Evolutionary conservation across 805 yeast species (phyloP).

Genomic region (Schizosaccharomyces japonicus): DNA sequence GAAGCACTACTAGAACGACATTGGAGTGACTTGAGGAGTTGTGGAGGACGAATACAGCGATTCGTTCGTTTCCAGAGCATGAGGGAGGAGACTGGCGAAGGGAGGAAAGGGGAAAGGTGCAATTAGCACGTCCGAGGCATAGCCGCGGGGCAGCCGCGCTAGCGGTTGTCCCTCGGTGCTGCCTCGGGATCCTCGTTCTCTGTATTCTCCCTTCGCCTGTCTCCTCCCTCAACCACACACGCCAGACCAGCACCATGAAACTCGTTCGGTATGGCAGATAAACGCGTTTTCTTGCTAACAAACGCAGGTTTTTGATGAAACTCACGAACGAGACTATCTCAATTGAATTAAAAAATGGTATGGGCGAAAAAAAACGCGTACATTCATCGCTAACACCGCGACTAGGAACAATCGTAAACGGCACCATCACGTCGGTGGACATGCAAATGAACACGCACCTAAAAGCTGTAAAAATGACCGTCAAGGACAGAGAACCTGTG

Average conservation of each 20-base stretch:
- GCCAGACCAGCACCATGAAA: slow-evolving; percentile 1
- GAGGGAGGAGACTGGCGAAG: too few relatives aligned
- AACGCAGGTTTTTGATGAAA: slow-evolving; percentile 45
- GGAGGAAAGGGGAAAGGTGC: too few relatives aligned
- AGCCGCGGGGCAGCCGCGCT: too few relatives aligned
- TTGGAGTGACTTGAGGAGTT: too few relatives aligned
- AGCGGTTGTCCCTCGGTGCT: too few relatives aligned
- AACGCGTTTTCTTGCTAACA: not conserved
- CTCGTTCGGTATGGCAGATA: not conserved
- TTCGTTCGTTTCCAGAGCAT: too few relatives aligned
- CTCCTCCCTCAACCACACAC: too few relatives aligned
- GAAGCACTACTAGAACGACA: too few relatives aligned
- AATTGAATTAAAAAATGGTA: slow-evolving; percentile 73
- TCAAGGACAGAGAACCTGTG: slow-evolving; percentile 44
- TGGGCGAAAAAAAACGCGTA: slow-evolving; percentile 5
- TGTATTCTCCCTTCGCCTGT: too few relatives aligned
- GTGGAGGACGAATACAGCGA: too few relatives aligned
- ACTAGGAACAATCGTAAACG: slow-evolving; percentile 41
- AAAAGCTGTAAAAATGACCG: slow-evolving; percentile 56
- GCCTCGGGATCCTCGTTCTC: too few relatives aligned
- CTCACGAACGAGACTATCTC: slow-evolving; percentile 68
- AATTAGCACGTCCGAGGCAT: too few relatives aligned
- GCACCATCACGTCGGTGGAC: slow-evolving; percentile 61
- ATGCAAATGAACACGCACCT: slow-evolving; percentile 78
- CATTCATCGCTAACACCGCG: not conserved